A percentile compares a stretch with the other conserved stretches of the same genome.
phyloP scores from a whole-genome alignment of 2,329 filamentous ascomycete genomes.

The Thielaviopsis ethacetica region DNA sequence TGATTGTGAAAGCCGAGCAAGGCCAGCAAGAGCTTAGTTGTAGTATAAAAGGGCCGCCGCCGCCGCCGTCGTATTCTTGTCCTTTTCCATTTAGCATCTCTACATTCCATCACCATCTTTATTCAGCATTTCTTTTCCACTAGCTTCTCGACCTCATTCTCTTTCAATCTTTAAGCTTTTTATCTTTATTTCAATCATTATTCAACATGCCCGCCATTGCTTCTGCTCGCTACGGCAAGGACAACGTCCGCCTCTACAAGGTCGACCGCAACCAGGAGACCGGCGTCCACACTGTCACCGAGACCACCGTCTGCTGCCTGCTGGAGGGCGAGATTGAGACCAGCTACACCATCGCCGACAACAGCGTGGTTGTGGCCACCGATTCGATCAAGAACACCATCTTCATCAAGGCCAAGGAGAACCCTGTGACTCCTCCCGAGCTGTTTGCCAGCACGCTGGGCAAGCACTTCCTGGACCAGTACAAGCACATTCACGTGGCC shows the following conservation, averaged over 20 bases:
- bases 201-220: conserved; percentile 37
- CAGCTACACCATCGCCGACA: conserved; percentile 87
- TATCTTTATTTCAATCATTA: neutral
- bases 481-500: conserved; percentile 73
- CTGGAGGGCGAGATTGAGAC: conserved; percentile 82
- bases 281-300: conserved; percentile 68
- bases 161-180: neutral
- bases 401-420: conserved; percentile 87
- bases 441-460: conserved; percentile 75
- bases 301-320: conserved; percentile 88
- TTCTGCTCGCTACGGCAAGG: conserved; percentile 72
- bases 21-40: neutral
- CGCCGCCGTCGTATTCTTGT: neutral
- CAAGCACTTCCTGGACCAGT: conserved; percentile 75
- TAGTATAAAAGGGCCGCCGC: neutral
- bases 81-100: neutral
- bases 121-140: neutral
- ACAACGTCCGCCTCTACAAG: conserved; percentile 97
- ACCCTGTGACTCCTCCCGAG: conserved; percentile 85
- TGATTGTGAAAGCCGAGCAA: neutral
- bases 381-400: conserved; percentile 97
- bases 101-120: neutral
- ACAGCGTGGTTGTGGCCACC: conserved; percentile 86
- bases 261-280: conserved; percentile 65
- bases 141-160: neutral